These are phyloP conservation scores for Phytopythium litorale DNA, from an alignment of 352 stramenopile genomes.

Conservation along the genomic window DNA sequence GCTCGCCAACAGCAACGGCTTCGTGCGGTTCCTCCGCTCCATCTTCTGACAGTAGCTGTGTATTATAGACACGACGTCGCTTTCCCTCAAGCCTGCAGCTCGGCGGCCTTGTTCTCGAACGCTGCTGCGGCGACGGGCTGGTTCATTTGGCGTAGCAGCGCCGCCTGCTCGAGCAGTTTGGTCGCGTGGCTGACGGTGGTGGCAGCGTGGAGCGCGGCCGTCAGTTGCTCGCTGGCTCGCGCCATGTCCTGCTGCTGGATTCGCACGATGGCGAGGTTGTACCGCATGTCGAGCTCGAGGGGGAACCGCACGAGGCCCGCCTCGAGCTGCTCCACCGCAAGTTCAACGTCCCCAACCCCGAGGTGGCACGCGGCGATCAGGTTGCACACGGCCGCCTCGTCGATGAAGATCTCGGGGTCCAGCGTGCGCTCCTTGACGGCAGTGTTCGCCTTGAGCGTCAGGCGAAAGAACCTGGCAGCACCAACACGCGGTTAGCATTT, in stretches of 20 bases:
- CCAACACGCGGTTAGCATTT: not conserved
- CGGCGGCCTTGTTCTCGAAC: constrained; percentile 9
- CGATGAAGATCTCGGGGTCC: constrained; percentile 36
- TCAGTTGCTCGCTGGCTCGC: constrained; percentile 19
- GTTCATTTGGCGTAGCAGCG: constrained; percentile 7
- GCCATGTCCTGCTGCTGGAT: constrained; percentile 14
- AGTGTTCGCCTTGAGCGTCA: constrained; percentile 27
- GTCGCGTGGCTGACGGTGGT: constrained; percentile 12
- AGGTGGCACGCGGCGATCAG: constrained; percentile 35
- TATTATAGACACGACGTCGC: not conserved
- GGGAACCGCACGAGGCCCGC: constrained; percentile 32
- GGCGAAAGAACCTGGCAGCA: constrained; percentile 16
- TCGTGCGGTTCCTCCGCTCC: constrained; percentile 6
- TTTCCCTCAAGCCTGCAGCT: not conserved
- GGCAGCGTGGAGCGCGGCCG: constrained; percentile 13
- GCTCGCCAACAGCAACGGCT: constrained; percentile 6
- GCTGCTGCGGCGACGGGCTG: constrained; percentile 14
- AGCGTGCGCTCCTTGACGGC: constrained; percentile 26
- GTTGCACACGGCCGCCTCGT: constrained; percentile 36
- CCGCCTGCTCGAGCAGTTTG: constrained; percentile 17
- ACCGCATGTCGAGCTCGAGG: constrained; percentile 32
- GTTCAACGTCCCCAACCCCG: constrained; percentile 17
- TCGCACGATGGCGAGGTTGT: constrained; percentile 44
- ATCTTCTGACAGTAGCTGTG: not conserved
- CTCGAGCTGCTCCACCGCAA: constrained; percentile 28